Percentiles rank a stretch among this genome's conserved stretches.
Evolutionary conservation across 2,329 filamentous ascomycete genomes (phyloP).

Genomic region (Curvularia sp.): DNA sequence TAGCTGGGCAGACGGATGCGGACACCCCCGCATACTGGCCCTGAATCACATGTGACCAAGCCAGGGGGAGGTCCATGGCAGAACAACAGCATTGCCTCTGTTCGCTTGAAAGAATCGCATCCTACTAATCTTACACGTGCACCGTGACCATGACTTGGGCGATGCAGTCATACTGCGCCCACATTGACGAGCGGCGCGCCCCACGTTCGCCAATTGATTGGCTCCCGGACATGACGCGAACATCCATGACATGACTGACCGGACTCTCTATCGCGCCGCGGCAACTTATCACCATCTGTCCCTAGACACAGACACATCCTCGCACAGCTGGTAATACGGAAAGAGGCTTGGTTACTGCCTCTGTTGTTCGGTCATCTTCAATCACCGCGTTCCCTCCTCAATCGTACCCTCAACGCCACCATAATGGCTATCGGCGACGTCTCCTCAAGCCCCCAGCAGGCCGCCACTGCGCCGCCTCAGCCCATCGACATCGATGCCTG

Average conservation of each 20-base stretch:
- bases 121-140: neutral
- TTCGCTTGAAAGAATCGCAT: conserved; percentile 1
- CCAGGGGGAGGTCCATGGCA: neutral
- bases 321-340: neutral
- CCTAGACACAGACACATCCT: conserved; percentile 19
- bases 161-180: conserved; percentile 20
- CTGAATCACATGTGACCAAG: conserved; percentile 1
- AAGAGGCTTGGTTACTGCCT: conserved; percentile 4
- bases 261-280: conserved; percentile 30
- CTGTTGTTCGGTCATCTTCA: conserved; percentile 1
- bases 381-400: neutral
- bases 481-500: conserved; percentile 57
- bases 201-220: conserved; percentile 42
- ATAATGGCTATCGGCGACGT: conserved; percentile 47
- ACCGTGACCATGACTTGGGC: conserved; percentile 1
- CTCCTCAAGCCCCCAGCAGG: conserved; percentile 32
- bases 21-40: neutral
- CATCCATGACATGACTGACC: conserved; percentile 25
- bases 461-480: conserved; percentile 25
- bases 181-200: conserved; percentile 17
- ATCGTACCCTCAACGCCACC: conserved; percentile 20
- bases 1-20: neutral
- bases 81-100: neutral
- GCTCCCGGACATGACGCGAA: conserved; percentile 29
- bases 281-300: conserved; percentile 27